Conservation (phyloP, 352 stramenopile genomes). For the Phytophthora palmivora region DNA sequence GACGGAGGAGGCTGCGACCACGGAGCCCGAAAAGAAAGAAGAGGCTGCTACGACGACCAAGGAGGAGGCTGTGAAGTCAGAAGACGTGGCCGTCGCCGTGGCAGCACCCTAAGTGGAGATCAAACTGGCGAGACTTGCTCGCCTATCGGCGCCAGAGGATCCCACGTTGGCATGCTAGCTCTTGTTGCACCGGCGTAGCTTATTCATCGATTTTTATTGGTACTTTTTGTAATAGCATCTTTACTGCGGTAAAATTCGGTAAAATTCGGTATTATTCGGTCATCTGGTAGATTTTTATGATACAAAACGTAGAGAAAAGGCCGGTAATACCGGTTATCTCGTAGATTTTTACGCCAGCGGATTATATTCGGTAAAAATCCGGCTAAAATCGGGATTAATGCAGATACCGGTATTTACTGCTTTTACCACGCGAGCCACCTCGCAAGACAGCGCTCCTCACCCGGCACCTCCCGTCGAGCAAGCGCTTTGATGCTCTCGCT, state of each 20-base stretch:
- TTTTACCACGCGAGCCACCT: slow-evolving; percentile 35
- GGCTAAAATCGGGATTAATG: no score
- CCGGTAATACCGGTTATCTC: no score
- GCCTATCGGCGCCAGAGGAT: slow-evolving; percentile 20
- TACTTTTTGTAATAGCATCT: slow-evolving; percentile 41
- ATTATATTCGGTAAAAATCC: no score
- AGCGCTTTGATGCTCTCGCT: slow-evolving; percentile 50
- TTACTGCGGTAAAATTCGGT: no score
- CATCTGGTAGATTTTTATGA: no score
- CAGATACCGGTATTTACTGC: no score
- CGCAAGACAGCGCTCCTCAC: slow-evolving; percentile 27
- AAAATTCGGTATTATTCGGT: no score
- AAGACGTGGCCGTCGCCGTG: slow-evolving; percentile 31
- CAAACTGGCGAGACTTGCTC: slow-evolving; percentile 2
- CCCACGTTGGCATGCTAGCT: slow-evolving; percentile 35
- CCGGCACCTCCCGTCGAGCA: slow-evolving; percentile 27
- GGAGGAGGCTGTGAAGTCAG: slow-evolving; percentile 26
- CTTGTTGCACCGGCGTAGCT: slow-evolving; percentile 32
- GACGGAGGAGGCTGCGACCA: slow-evolving; percentile 8
- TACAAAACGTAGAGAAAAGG: no score
- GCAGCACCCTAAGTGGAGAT: slow-evolving; percentile 22
- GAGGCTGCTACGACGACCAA: slow-evolving; percentile 4
- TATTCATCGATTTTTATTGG: slow-evolving; percentile 41
- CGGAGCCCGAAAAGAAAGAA: slow-evolving; percentile 26
- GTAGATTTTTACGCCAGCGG: no score